phyloP scores from a whole-genome alignment of 2,329 filamentous ascomycete species.

The Myriosclerotinia scirpicola region DNA sequence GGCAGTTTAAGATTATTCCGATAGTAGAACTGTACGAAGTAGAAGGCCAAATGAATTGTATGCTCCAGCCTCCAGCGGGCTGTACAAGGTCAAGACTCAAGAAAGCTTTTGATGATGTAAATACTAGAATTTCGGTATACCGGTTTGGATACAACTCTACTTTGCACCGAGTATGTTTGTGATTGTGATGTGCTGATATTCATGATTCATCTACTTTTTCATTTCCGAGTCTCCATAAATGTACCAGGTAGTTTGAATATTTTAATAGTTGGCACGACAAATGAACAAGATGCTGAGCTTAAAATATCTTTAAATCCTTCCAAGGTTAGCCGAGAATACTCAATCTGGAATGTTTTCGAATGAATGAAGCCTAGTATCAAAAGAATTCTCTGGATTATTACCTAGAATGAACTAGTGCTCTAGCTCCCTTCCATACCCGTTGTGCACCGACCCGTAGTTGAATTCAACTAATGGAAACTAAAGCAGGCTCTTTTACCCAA shows the following conservation, averaged over 20 bases:
- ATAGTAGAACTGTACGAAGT: background rate
- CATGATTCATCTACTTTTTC: background rate
- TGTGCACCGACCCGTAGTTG: background rate
- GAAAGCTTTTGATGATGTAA: no score
- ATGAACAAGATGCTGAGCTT: no score
- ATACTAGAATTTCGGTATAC: no score
- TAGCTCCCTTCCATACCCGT: background rate
- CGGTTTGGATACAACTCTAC: no score
- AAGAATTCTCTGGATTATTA: background rate
- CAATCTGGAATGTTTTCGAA: background rate
- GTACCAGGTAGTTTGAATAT: background rate
- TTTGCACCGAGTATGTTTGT: no score
- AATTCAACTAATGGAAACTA: background rate
- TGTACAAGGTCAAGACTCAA: no score
- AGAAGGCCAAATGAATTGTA: background rate
- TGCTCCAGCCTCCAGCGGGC: no score
- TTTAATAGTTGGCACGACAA: no score
- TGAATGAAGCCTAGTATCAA: no score
- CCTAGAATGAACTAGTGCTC: fast-evolving
- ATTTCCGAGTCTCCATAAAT: background rate
- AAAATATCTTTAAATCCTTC: no score
- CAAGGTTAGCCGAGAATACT: background rate
- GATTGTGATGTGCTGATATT: background rate
- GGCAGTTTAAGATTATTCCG: background rate
- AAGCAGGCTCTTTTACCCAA: background rate